Evolutionary conservation across 148 eudicot species (phyloP), one percentile per base, ranked within the genome.

Genomic region (Amaranthus cruentus): DNA sequence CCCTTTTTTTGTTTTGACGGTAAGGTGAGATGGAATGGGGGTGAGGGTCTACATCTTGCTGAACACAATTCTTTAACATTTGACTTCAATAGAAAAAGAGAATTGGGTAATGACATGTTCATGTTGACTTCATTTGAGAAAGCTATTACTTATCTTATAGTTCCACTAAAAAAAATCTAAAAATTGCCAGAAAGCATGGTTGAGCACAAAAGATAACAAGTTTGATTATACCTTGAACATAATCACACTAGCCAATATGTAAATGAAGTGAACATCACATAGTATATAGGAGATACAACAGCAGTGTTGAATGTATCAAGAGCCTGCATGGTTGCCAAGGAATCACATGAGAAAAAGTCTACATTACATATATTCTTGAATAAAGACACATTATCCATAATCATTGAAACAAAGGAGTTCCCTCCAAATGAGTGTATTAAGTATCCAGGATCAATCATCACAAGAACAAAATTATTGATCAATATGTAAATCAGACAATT

Each of bases 301-400:
- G 90, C 92, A 53, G 92, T 88, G 66, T 88, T 88, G 84, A 86
- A 88, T 49, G 90, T 88, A 78, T 88, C 92, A 53, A 88, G 90
- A 49, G 92, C 92, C 92, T 88, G 88, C 89, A 82, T 44, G 43
- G 18, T 61, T 57, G 15, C 47, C 28, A 73, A 68, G 66, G 71
- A 59, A 77, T 70, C 55, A 55, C 21, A 13, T 69, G 52, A 78
- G 9, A n/a, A 47, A 8, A 49, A 63, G 59, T 66, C 50, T 51
- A 46, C 55, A 15, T 28, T 56, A 56, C 15, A 12, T 2, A 54
- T 12, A 13, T 14, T 12, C 38, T 28, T 28, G 38, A 28, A 28
- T 28, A 28, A 28, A 28, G 38, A 28, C 38, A 28, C 38, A 28
- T 28, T 28, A 28, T 28, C 38, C 38, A 28, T 28, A 28, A 28